Evolutionary conservation across 2,329 filamentous ascomycete genomes (phyloP).

Genomic region (Pseudonectria buxi): DNA sequence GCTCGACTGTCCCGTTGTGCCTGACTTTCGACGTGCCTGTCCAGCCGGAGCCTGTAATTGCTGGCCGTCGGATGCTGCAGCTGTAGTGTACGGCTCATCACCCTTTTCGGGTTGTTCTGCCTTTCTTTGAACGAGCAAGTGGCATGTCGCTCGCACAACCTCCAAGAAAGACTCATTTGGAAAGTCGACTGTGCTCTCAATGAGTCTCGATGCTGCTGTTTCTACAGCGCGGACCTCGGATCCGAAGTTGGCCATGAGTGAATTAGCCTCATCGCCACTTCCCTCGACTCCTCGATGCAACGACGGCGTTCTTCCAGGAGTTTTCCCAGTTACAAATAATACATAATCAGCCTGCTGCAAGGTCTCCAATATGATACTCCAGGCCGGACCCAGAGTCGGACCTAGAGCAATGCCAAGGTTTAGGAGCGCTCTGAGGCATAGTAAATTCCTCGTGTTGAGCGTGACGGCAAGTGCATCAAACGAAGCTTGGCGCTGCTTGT

Average conservation of each 20-base stretch:
- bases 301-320: constrained; percentile 44
- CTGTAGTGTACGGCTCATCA: constrained; percentile 8
- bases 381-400: constrained; percentile 75
- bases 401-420: constrained; percentile 93
- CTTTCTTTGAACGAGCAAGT: constrained; percentile 49
- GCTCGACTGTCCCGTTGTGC: constrained; percentile 38
- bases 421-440: constrained; percentile 85
- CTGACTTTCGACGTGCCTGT: constrained; percentile 40
- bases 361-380: constrained; percentile 87
- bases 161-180: constrained; percentile 74
- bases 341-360: constrained; percentile 90
- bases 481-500: constrained; percentile 54
- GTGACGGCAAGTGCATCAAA: constrained; percentile 47
- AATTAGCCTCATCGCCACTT: constrained; percentile 44
- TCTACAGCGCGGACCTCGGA: constrained; percentile 84
- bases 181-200: constrained; percentile 90
- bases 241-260: constrained; percentile 60
- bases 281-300: constrained; percentile 40
- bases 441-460: constrained; percentile 79
- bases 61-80: constrained; percentile 14
- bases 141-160: constrained; percentile 69
- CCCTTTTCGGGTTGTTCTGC: constrained; percentile 14
- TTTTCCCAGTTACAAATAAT: constrained; percentile 57
- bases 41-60: constrained; percentile 31
- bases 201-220: constrained; percentile 73